Base-by-base conservation (phyloP, 2,329 filamentous ascomycete species). In the Metarhizium album region DNA sequence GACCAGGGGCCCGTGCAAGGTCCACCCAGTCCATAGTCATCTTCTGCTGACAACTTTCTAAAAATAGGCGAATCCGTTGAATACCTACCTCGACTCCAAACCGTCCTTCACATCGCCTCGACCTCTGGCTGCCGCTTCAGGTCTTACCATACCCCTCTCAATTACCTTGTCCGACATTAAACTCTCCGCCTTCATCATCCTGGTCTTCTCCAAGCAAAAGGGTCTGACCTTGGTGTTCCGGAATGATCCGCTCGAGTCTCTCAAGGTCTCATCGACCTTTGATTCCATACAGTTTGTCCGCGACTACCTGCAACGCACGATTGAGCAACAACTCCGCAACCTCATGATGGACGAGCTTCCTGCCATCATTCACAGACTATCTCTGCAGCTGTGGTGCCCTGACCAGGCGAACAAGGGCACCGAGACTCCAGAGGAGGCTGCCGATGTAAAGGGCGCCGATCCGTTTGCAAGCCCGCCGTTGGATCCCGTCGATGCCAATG, bases 241-340 rank as follows among this genome's bases (percentile, higher is more conserved):
- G 60, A 97, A 98, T 78, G 93, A 98, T 65, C 93, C 93, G 4
- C 82, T 98, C 54, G 93, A 98, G 66, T 96, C 91, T 4, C 82
- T 98, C 62, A 97, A 96, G 73, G 93, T 98, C 58, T 97, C 91
- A 1, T 97, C 91, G 58, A 98, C 93, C 43, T 98, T 98, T 68
- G 93, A 98, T 72, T 95, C 91, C 13, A 98, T 98, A 62, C 91
- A 93, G 43, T 98, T 98, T 64, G 93, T 98, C 55, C 86, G 93
- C 59, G 90, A 98, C 67, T 97, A 97, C 67, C 74, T 98, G 51
- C 93, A 98, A 64, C 86, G 88, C 65, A 95, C 91, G 54, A 98
- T 98, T 60, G 93, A 98, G 70, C 86, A 82, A 48, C 93, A 97
- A 67, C 71, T 98, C 54, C 84, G 93, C 29, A 89, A 90, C 50